Evolutionary conservation across 257 asterid species (phyloP), one percentile per base, ranked within the genome.

Genomic region (Solanum chaucha): DNA sequence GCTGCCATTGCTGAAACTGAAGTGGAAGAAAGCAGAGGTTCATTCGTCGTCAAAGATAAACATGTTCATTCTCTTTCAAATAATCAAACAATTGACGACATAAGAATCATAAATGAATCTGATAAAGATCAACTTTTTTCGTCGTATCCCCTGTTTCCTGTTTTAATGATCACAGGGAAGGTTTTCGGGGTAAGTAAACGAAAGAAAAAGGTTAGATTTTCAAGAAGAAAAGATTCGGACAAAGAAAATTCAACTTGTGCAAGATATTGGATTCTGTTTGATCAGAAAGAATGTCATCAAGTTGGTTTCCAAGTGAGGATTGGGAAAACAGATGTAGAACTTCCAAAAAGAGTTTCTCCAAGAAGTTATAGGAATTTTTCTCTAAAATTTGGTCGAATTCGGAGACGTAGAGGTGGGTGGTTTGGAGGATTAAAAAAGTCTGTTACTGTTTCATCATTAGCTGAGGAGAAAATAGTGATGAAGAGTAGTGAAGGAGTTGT

Each of bases 11-110:
- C n/a, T n/a, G n/a, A n/a, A n/a, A n/a, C n/a, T 19, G 98, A 95
- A 89, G 94, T 96, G 46, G 95, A 93, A 82, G 99, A 96, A 88
- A 94, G 99, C 93, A 93, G 99, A 34, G 99, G 99, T 51, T 96
- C 99, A 34, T 95, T 96, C 86, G 89, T 91, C 80, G 90, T 96
- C 86, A 93, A 92, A 48, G 98, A 96, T 87, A 92, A 74, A 59
- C 55, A 89, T 40, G 90, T 94, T 85, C 97, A 92, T 86, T 85
- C 89, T 48, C 55, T 92, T 13, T 95, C 98, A 91, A 88, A 90
- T 88, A 98, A 96, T 87, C 99, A 96, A 87, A 93, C 96, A 0
- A 71, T 96, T 82, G 99, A 96, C 0, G 90, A 90, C 83, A 91
- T 96, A 64, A 91, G 90, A 32, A 72, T 88, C 84, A 41, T 92